phyloP scores from a whole-genome alignment of 768 basidiomycete species.

The Suillus hirtellus region DNA sequence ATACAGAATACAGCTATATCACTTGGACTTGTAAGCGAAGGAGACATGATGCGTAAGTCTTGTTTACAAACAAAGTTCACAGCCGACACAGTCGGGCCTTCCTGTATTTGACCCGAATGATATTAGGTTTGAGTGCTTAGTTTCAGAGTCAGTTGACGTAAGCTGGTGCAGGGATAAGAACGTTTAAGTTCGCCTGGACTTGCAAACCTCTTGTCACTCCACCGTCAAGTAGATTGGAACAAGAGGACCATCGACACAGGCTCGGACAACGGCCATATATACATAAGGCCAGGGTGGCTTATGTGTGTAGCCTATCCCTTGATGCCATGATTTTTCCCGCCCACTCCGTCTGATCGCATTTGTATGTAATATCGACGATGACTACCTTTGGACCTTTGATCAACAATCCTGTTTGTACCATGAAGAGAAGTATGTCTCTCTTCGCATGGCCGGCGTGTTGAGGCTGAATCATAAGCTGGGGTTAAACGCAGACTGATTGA shows the following conservation, averaged over 20 bases:
- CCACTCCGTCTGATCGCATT: no score
- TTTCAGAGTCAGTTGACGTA: not conserved
- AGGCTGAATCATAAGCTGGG: no score
- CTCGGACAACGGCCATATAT: not conserved
- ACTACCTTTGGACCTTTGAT: not conserved
- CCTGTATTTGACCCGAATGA: no score
- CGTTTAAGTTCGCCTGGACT: not conserved
- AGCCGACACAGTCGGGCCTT: no score
- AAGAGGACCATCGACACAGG: not conserved
- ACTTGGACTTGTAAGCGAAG: not conserved
- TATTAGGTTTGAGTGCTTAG: not conserved
- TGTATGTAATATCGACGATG: no score
- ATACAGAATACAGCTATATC: constrained; percentile 3
- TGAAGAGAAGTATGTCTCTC: not conserved
- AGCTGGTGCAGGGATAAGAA: not conserved
- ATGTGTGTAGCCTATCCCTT: no score
- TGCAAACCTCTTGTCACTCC: not conserved
- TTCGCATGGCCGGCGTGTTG: not conserved
- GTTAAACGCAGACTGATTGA: not conserved
- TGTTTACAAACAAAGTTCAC: no score
- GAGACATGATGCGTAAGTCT: no score
- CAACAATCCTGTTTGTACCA: not conserved
- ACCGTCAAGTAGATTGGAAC: not conserved
- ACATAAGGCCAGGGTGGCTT: no score
- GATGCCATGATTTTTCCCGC: no score